Base-by-base conservation (phyloP, 495 filamentous ascomycete species). In the Podospora sp. region DNA sequence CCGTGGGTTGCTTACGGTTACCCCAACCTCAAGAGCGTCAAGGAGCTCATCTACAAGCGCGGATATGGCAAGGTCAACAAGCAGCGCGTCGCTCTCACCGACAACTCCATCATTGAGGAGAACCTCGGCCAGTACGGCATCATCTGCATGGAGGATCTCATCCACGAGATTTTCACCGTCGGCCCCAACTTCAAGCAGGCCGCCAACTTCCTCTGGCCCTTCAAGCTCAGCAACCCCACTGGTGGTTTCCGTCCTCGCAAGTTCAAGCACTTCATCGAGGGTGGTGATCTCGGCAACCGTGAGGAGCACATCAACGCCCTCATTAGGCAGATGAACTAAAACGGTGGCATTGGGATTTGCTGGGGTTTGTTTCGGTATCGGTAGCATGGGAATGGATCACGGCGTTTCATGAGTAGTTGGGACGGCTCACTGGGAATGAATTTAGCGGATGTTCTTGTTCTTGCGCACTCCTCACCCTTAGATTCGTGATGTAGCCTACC, bases 131-230 rank as follows among this genome's bases (percentile, higher is more conserved):
- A 97, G 87, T 96, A 91, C 85, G 94, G 95, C 79, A 97, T 99
- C 80, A 92, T 99, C 86, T 99, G 94, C 79, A 94, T 99, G 83
- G 95, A 99, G 86, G 95, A 98, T 86, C 83, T 99, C 73, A 94
- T 99, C 82, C 95, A 99, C 88, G 95, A 99, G 88, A 97, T 99
- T 86, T 93, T 87, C 86, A 97, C 93, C 67, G 95, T 97, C 69
- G 95, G 94, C 75, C 93, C 94, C 85, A 97, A 97, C 88, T 99
- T 99, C 91, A 99, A 99, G 91, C 93, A 98, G 87, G 92, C 92
- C 78, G 91, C 92, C 88, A 99, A 98, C 90, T 98, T 98, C 88
- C 86, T 99, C 59, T 99, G 95, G 95, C 95, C 95, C 75, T 99
- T 99, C 90, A 98, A 99, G 91, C 89, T 99, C 74, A 92, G 88